Percentiles rank a stretch among this genome's conserved stretches.
These are phyloP conservation scores for Trifolium repens DNA, from an alignment of 306 rosid genomes.

Conservation along the genomic window DNA sequence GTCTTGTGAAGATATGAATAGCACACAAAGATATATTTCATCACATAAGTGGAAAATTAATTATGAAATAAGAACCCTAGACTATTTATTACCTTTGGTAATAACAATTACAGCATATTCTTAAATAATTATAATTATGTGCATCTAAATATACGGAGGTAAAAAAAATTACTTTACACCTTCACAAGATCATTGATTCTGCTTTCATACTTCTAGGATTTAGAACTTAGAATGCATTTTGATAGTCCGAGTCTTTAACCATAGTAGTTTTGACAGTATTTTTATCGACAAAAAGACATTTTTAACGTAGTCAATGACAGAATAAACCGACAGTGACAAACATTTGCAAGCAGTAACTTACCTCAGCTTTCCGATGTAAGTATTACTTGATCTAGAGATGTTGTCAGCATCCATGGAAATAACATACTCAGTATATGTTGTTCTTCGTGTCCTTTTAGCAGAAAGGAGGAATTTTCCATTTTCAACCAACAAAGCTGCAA, in stretches of 20 bases:
- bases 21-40: slow-evolving; percentile 12
- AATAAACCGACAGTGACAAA: slow-evolving; percentile 3
- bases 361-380: slow-evolving; percentile 92
- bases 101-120: neutral
- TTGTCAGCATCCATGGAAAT: slow-evolving; percentile 91
- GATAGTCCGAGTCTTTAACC: neutral
- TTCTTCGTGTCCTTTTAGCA: slow-evolving; percentile 84
- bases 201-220: slow-evolving; percentile 3
- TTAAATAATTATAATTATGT: neutral
- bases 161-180: neutral
- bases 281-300: neutral
- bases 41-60: slow-evolving; percentile 1
- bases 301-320: neutral
- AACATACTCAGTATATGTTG: slow-evolving; percentile 90
- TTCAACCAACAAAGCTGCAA: slow-evolving; percentile 83
- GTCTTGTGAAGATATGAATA: slow-evolving; percentile 3
- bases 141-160: neutral
- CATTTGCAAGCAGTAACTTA: slow-evolving; percentile 39
- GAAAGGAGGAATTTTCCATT: slow-evolving; percentile 94
- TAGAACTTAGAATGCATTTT: neutral
- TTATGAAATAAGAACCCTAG: slow-evolving; percentile 12
- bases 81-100: neutral
- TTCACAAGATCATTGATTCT: neutral
- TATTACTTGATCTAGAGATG: slow-evolving; percentile 84
- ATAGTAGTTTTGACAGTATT: neutral